Percentiles rank a stretch among this genome's conserved stretches.
These are phyloP conservation scores for Penicillium fimorum DNA, from an alignment of 495 filamentous ascomycete genomes.

Conservation along the genomic window DNA sequence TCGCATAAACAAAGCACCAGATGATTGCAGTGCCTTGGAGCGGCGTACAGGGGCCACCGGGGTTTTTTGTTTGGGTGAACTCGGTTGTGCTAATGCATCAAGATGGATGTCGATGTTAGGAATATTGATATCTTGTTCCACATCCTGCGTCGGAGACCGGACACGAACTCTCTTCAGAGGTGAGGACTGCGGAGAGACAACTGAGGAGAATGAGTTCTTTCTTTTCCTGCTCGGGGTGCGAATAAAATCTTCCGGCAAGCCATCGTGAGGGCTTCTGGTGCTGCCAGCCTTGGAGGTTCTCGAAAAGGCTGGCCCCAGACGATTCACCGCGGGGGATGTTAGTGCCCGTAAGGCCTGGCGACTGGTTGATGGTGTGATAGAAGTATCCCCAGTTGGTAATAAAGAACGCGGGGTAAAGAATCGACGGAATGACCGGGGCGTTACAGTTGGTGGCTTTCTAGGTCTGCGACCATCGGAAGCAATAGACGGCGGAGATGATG, in stretches of 20 bases:
- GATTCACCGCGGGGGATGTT: conserved; percentile 61
- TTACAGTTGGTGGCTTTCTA: conserved; percentile 57
- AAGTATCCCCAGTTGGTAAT: conserved; percentile 42
- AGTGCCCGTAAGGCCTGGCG: conserved; percentile 70
- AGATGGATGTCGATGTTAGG: conserved; percentile 33
- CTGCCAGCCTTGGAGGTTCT: conserved; percentile 39
- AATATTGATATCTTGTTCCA: conserved; percentile 31
- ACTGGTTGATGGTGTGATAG: conserved; percentile 49
- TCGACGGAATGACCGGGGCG: conserved; percentile 69
- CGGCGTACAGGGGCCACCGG: conserved; percentile 41
- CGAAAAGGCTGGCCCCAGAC: conserved; percentile 49
- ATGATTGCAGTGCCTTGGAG: conserved; percentile 43
- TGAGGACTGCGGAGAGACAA: conserved; percentile 56
- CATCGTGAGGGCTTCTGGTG: conserved; percentile 28
- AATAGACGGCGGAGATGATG: conserved; percentile 49
- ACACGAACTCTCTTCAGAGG: conserved; percentile 48
- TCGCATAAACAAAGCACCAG: conserved; percentile 42
- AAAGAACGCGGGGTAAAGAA: conserved; percentile 77
- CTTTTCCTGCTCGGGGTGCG: conserved; percentile 45
- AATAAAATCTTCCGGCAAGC: conserved; percentile 29
- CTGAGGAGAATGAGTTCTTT: conserved; percentile 45
- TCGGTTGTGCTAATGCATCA: conserved; percentile 15
- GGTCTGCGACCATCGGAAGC: conserved; percentile 46
- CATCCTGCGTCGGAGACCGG: conserved; percentile 31
- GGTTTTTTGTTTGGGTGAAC: conserved; percentile 22